Base-by-base conservation (phyloP, 805 yeast genomes). In the Yarrowia osloensis region DNA sequence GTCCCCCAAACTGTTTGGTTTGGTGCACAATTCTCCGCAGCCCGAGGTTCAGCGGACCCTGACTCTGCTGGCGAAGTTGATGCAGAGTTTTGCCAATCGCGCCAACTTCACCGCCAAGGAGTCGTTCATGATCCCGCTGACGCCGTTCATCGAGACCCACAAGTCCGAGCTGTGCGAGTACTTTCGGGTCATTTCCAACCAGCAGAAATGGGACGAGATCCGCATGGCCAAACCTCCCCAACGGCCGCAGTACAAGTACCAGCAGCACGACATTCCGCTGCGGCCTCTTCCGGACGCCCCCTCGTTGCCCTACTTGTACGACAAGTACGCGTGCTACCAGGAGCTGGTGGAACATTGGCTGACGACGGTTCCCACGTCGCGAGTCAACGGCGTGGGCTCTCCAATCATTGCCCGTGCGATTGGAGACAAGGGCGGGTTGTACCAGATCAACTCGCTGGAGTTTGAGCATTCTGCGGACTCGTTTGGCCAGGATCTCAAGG, bases 1-100 rank as follows among this genome's bases (percentile, higher is more conserved):
- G 73, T 93, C 91, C 73, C 99, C 99, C 0, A 91, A 91, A 72
- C 76, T 93, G 59, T 92, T 91, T 75, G 86, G 87, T 69, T 79
- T 95, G 61, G 85, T 91, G 0, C 82, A 84, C 63, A 81, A 84
- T 40, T 94, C 90, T 71, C 91, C 91, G 68, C 82, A 86, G 9
- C 91, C 92, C 1, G 81, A 81, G 12, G 81, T 87, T 1, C 93
- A 91, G 70, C 81, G 97, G 68, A 89, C 97, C 0, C 77, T 94
- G 54, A 91, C 97, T 0, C 77, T 93, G 24, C 80, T 93, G 5
- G 91, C 98, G 11, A 94, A 94, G 74, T 55, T 77, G 82, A 73
- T 61, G 77, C 78, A 24, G 78, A 67, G 7, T 84, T 78, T 63
- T 89, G 79, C 86, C 86, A 83, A 76, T 85, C 89, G 35, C 42